phyloP scores from a whole-genome alignment of 306 rosid genomes.

The Betula pendula region DNA sequence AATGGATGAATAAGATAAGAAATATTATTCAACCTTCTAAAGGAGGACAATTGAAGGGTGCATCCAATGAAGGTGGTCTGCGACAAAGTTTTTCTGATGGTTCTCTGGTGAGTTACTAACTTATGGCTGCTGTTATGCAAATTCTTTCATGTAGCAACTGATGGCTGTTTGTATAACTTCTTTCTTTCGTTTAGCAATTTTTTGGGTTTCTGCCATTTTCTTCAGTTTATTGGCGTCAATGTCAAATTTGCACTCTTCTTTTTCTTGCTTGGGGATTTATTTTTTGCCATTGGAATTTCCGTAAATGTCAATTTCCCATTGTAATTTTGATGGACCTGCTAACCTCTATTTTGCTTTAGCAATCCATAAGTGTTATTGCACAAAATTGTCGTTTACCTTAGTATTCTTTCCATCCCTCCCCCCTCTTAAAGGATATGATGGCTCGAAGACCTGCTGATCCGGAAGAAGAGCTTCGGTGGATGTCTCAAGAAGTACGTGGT shows the following conservation, averaged over 20 bases:
- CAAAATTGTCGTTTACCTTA: not conserved
- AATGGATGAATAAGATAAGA: constrained; percentile 85
- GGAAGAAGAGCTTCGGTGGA: constrained; percentile 98
- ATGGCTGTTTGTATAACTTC: not conserved
- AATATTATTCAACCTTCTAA: constrained; percentile 70
- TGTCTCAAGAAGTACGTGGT: constrained; percentile 99
- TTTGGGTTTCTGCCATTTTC: not conserved
- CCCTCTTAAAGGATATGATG: constrained; percentile 70
- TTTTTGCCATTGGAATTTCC: constrained; percentile 7
- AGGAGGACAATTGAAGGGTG: constrained; percentile 64
- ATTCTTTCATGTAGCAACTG: not conserved
- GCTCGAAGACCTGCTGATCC: constrained; percentile 95
- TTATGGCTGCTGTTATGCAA: not conserved
- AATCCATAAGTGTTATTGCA: not conserved
- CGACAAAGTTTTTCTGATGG: constrained; percentile 93
- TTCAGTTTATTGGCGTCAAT: not conserved
- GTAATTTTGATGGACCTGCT: not conserved
- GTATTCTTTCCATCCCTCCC: not conserved
- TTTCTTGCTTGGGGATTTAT: not conserved
- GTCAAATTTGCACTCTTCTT: not conserved
- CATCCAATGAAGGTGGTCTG: constrained; percentile 74
- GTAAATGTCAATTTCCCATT: not conserved
- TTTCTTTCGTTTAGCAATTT: not conserved
- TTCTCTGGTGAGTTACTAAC: constrained; percentile 68
- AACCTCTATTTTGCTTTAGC: not conserved